These are phyloP conservation scores for Macrolepiota albuminosa DNA, from an alignment of 768 basidiomycete species.

Conservation along the genomic window DNA sequence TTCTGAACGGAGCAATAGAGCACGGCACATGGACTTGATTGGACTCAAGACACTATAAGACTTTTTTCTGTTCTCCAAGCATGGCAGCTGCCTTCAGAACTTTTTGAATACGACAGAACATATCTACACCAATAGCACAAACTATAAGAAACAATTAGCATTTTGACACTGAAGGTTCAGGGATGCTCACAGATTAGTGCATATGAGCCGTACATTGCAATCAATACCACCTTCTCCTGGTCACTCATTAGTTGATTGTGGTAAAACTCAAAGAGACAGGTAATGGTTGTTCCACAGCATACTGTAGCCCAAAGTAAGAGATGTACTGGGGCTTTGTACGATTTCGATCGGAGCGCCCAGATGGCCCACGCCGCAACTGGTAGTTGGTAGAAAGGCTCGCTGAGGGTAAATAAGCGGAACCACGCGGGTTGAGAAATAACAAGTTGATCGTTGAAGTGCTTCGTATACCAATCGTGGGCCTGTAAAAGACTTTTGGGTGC, in stretches of 20 bases:
- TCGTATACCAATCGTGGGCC: slow-evolving; percentile 16
- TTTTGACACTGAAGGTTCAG: neutral
- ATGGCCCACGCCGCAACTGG: slow-evolving; percentile 18
- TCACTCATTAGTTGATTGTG: slow-evolving; percentile 18
- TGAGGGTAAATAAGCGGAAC: slow-evolving; percentile 19
- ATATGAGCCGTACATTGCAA: slow-evolving; percentile 17
- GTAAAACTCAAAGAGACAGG: slow-evolving; percentile 19
- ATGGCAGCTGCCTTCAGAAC: slow-evolving; percentile 8
- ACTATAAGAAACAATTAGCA: slow-evolving; percentile 8
- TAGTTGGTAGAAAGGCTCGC: slow-evolving; percentile 18
- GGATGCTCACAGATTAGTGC: slow-evolving; percentile 14
- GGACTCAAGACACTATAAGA: neutral
- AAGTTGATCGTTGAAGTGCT: slow-evolving; percentile 19
- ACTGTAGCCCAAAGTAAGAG: slow-evolving; percentile 18
- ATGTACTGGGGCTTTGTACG: slow-evolving; percentile 15
- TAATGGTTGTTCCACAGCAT: slow-evolving; percentile 16
- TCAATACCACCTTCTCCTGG: slow-evolving; percentile 14
- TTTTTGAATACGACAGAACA: slow-evolving; percentile 18
- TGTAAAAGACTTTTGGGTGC: slow-evolving; percentile 15
- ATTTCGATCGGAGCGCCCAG: slow-evolving; percentile 17
- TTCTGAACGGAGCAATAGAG: neutral
- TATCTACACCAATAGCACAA: slow-evolving; percentile 15
- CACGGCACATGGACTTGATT: neutral
- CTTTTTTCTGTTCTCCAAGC: slow-evolving; percentile 3
- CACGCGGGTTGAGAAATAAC: slow-evolving; percentile 17